Base-by-base conservation (phyloP, 2,329 filamentous ascomycete species). In the Chrysosporium queenslandicum region DNA sequence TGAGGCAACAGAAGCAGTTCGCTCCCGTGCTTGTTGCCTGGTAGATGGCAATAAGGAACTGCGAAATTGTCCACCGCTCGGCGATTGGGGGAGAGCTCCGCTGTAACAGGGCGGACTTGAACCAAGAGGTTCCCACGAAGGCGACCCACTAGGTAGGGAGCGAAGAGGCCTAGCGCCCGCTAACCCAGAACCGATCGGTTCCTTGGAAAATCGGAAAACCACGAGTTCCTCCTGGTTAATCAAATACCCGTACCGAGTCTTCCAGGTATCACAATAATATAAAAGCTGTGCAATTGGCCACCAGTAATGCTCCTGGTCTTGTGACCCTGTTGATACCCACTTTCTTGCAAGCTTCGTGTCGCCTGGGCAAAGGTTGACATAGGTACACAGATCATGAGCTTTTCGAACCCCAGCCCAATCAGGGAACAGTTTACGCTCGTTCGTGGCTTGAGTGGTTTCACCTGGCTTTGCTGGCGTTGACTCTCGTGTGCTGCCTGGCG, bases 201-300 rank as follows among this genome's bases (percentile, higher is more conserved):
- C 41, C 30, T 47, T 39, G n/a, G 42, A 52, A 36, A 49, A 47
- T 2, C 54, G 54, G 7, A 56, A 9, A 16, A 54, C 54, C 1
- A 52, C 47, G 3, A 53, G 23, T 11, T 56, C 54, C n/a, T 39
- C 18, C 12, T 53, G 27, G 16, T 51, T 43, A 16, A 56, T 56
- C 12, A 56, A 12, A 41, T 54, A 56, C 2, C 47, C 51, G n/a
- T 56, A 56, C 2, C 54, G 40, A 11, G 43, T 49, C 2, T 49
- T 46, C 47, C 47, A 52, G 14, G 42, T 43, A 9, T 46, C 39
- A 5, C 18, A n/a, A 21, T 50, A 54, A 20, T 23, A n/a, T 2
- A 46, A 14, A 9, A 46, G 29, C 18, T 54, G 52, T n/a, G 20
- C 46, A 36, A 50, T 6, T 11, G 46, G 52, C 52, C 52, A 54